Evolutionary conservation across 768 basidiomycete genomes (phyloP).

Genomic region (Rhodosporidiobolus odoratus): DNA sequence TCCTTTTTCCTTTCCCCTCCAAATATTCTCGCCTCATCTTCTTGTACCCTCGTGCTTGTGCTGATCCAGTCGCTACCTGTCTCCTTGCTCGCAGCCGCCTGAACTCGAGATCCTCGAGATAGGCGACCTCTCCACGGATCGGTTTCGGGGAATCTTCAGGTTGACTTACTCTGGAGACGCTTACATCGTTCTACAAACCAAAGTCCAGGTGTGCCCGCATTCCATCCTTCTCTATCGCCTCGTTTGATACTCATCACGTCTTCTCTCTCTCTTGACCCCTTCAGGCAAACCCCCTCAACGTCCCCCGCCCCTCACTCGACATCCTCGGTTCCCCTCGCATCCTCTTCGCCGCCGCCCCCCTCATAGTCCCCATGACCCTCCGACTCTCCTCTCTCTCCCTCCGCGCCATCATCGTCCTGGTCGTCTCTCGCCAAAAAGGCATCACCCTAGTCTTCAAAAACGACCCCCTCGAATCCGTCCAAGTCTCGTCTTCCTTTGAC

Average conservation of each 20-base stretch:
- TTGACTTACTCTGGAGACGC: constrained; percentile 93
- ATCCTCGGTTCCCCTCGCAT: constrained; percentile 77
- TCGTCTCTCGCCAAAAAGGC: constrained; percentile 94
- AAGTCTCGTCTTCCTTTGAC: constrained; percentile 96
- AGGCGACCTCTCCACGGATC: constrained; percentile 88
- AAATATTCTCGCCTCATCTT: not conserved
- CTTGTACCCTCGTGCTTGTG: not conserved
- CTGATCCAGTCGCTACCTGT: no score
- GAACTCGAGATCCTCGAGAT: constrained; percentile 96
- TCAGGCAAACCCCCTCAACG: constrained; percentile 90
- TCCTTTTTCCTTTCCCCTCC: constrained; percentile 11
- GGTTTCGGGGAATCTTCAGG: constrained; percentile 94
- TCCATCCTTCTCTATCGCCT: no score
- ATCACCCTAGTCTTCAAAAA: constrained; percentile 99
- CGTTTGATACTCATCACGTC: not conserved
- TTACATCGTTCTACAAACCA: constrained; percentile 74
- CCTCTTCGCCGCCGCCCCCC: constrained; percentile 87
- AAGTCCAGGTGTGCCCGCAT: constrained; percentile 68
- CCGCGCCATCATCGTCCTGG: constrained; percentile 91
- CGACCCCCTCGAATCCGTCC: constrained; percentile 93
- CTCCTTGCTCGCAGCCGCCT: constrained; percentile 63
- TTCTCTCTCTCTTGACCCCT: not conserved
- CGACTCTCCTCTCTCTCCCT: constrained; percentile 92
- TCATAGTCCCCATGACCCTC: constrained; percentile 96
- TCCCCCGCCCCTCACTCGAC: constrained; percentile 84